Percentiles rank a stretch among this genome's conserved stretches.
Evolutionary conservation across 305 asterid species (phyloP).

Genomic region (Stenogyne calaminthoides): DNA sequence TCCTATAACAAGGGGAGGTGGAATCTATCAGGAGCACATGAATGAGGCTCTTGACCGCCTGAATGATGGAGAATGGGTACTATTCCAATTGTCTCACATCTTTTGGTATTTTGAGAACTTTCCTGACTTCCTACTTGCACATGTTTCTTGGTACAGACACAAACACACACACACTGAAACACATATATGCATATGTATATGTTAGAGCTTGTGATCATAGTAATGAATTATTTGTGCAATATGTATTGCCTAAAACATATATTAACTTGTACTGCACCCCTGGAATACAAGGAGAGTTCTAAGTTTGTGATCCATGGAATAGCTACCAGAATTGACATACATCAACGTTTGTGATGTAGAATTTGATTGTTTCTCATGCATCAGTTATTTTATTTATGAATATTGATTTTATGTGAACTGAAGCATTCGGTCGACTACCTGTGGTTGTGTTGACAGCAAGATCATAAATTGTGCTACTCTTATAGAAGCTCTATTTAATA

Average conservation of each 20-base stretch:
- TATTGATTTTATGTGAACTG: constrained; percentile 12
- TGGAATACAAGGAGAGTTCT: neutral
- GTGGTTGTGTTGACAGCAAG: neutral
- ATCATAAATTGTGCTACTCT: constrained; percentile 18
- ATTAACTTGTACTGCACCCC: neutral
- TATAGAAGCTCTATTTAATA: neutral
- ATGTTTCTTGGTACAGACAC: neutral
- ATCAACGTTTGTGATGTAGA: neutral
- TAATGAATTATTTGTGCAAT: neutral
- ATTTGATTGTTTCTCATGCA: neutral
- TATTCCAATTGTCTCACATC: constrained; percentile 15
- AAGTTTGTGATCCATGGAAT: constrained; percentile 3
- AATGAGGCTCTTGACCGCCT: constrained; percentile 89
- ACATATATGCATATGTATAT: too few relatives aligned
- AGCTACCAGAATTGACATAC: neutral
- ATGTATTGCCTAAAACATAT: too few relatives aligned
- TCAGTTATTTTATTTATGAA: constrained; percentile 8
- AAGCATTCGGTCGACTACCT: neutral
- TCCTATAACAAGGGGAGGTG: constrained; percentile 96
- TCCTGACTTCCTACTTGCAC: neutral
- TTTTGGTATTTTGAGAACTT: neutral
- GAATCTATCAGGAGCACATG: constrained; percentile 97
- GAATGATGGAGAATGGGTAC: constrained; percentile 92
- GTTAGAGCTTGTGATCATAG: neutral
- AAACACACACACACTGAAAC: neutral